Evolutionary conservation across 2,329 filamentous ascomycete genomes (phyloP).

Genomic region (Tolypocladium album): DNA sequence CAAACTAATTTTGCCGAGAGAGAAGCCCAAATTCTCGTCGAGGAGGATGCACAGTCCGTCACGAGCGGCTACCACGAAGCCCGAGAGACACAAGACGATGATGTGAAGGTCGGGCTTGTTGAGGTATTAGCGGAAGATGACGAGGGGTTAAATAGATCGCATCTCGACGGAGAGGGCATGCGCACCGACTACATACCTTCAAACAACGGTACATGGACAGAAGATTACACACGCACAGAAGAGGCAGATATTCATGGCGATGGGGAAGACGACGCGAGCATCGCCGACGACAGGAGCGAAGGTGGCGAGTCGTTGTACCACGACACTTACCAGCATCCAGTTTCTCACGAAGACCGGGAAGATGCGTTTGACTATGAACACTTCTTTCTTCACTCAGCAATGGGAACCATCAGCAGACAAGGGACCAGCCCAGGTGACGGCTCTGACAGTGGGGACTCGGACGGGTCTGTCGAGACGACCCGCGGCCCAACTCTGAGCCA

Average conservation of each 20-base stretch:
- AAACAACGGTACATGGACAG: background rate
- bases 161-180: background rate
- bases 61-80: background rate
- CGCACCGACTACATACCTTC: background rate
- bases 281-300: constrained; percentile 39
- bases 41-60: background rate
- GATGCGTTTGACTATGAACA: constrained; percentile 96
- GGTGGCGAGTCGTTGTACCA: constrained; percentile 55
- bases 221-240: background rate
- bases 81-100: background rate
- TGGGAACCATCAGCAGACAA: constrained; percentile 59
- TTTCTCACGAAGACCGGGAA: constrained; percentile 83
- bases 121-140: background rate
- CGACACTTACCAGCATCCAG: constrained; percentile 44
- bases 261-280: constrained; percentile 12
- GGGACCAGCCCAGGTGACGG: constrained; percentile 23
- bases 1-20: background rate
- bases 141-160: background rate
- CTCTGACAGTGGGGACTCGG: constrained; percentile 44
- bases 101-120: background rate
- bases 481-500: constrained; percentile 28
- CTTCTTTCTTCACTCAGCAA: constrained; percentile 87
- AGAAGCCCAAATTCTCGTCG: constrained; percentile 5
- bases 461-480: constrained; percentile 52
- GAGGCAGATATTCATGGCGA: constrained; percentile 4